A percentile compares a stretch with the other conserved stretches of the same genome.
Evolutionary conservation across 1,139 yeast species (phyloP).

Genomic region (Geotrichum candidum): DNA sequence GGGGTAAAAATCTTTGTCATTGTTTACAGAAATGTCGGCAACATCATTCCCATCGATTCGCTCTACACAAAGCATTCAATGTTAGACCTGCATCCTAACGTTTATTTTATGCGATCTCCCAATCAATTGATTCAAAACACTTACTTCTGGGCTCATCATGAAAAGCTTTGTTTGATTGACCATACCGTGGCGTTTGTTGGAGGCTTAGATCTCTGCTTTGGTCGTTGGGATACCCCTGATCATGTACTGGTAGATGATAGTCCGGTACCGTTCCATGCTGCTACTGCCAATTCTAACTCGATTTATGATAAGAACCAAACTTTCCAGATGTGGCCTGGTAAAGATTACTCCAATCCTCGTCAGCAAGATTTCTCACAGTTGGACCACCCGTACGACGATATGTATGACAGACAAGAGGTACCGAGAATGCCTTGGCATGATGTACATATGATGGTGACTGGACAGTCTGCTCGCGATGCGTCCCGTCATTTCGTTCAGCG

Average conservation of each 20-base stretch:
- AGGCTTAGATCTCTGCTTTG: conserved; percentile 92
- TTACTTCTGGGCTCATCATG: conserved; percentile 99
- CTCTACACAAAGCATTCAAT: conserved; percentile 90
- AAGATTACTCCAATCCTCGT: conserved; percentile 94
- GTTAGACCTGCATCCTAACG: conserved; percentile 75
- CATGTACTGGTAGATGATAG: conserved; percentile 82
- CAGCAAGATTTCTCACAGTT: conserved; percentile 77
- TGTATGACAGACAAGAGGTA: conserved; percentile 74
- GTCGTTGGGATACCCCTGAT: conserved; percentile 94
- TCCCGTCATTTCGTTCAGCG: conserved; percentile 94
- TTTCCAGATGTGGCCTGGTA: conserved; percentile 81
- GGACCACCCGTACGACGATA: conserved; percentile 82
- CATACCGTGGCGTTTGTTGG: conserved; percentile 88
- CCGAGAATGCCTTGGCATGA: conserved; percentile 99
- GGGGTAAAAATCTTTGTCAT: conserved; percentile 93
- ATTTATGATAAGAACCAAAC: conserved; percentile 6
- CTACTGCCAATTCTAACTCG: conserved; percentile 13
- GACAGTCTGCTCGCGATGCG: conserved; percentile 92
- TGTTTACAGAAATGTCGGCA: conserved; percentile 91
- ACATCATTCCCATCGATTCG: conserved; percentile 90
- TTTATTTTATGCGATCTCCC: conserved; percentile 90
- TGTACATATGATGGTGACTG: conserved; percentile 91
- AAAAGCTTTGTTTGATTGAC: conserved; percentile 81
- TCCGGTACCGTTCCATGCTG: conserved; percentile 35
- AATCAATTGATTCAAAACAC: conserved; percentile 91